Base-by-base conservation (phyloP, 371 early-diverging fungal genomes). In the Haplosporangium sp. region DNA sequence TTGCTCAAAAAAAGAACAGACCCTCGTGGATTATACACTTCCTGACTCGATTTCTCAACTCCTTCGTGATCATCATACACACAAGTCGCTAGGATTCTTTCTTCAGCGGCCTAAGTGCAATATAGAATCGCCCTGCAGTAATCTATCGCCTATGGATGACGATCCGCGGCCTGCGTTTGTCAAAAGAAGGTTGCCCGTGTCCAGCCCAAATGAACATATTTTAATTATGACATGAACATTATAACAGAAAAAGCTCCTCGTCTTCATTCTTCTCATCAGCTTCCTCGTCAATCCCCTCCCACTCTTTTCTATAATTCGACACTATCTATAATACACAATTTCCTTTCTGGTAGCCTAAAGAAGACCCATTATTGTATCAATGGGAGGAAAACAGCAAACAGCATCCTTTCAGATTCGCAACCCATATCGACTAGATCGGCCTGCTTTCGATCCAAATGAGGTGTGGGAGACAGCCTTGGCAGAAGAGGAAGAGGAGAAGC, bases 371-470 rank as follows among this genome's bases (percentile, higher is more conserved):
- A 4, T 29, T 29, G 29, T 4, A 29, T 29, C 16, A 21, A 70
- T 71, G 72, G 59, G 68, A 36, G 29, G 58, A 55, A 72, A 64
- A 41, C 65, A 59, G 23, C 73, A 55, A 54, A 37, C 57, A 1
- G 37, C 71, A 0, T 54, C 64, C 5, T 79, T 79, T 21, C 79
- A 68, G 65, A 60, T 72, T 43, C 79, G 79, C 16, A 79, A 79
- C 36, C 79, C 79, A 20, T 79, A 79, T 48, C 73, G 79, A 14
- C 48, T 79, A 38, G 79, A 79, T 21, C 64, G 79, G 29, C 69
- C 79, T 18, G 21, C 45, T 6, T 79, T 67, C 43, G 71, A 76
- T 46, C 54, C 67, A 4, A 12, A 18, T 8, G 76, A 76, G 3
- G 60, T 76, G 0, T 53, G 54, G 52, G 60, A 63, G 47, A 5